Percentiles rank a stretch among this genome's conserved stretches.
Conservation (phyloP, 164 flowering plant genomes). For the Annona squamosa region DNA sequence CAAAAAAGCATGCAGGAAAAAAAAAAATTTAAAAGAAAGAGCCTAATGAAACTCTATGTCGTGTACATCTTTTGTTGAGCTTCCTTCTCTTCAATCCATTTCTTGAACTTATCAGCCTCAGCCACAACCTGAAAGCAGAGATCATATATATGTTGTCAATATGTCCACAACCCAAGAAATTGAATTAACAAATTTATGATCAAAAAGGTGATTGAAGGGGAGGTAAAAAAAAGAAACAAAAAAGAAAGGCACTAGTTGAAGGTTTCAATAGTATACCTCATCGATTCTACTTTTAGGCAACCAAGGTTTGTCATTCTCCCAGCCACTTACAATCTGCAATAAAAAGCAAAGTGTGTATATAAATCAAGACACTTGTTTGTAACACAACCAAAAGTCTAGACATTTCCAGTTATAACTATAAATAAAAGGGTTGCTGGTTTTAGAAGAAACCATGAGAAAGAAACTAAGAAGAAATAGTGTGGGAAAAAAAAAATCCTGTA, state of each 20-base stretch:
- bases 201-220: background rate
- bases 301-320: constrained; percentile 87
- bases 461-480: background rate
- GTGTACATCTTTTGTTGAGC: constrained; percentile 76
- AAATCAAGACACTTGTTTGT: background rate
- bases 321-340: constrained; percentile 56
- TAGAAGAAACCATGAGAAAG: background rate
- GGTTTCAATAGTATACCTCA: constrained; percentile 43
- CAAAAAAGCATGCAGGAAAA: too few relatives aligned
- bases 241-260: background rate
- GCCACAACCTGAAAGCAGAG: constrained; percentile 45
- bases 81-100: constrained; percentile 81
- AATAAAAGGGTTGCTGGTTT: background rate
- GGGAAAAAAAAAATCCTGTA: too few relatives aligned
- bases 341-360: background rate
- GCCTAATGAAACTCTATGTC: background rate
- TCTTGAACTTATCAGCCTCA: constrained; percentile 57
- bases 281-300: constrained; percentile 71
- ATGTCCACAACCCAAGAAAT: background rate
- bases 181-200: background rate
- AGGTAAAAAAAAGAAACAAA: background rate
- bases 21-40: too few relatives aligned
- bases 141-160: background rate
- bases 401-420: background rate
- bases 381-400: background rate